Base-by-base conservation (phyloP, 495 filamentous ascomycete species). In the Talaromyces trachyspermus region DNA sequence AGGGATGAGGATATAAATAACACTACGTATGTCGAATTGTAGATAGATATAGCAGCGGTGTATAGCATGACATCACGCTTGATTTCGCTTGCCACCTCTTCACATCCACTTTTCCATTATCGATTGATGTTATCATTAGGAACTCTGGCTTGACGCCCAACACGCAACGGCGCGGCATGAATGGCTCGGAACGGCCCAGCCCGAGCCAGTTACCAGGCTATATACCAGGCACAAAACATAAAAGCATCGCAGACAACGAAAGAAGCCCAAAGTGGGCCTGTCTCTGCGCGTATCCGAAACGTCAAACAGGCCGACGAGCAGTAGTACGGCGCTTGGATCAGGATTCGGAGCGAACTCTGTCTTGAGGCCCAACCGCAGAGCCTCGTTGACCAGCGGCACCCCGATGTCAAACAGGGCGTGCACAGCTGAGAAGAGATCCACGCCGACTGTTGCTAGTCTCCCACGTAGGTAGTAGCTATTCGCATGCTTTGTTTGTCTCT, bases 181-280 rank as follows among this genome's bases (percentile, higher is more conserved):
- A 51, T 6, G 70, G 71, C n/a, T 46, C 44, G 44, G 44, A 18
- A 33, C 44, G 27, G 44, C 18, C 44, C 44, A 29, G 44, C 44
- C 44, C 44, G 44, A 46, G 44, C 44, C 44, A 42, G 20, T 8
- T 26, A n/a, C 39, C 19, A 25, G 4, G 8, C 5, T 20, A 19
- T 23, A 17, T 10, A 10, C 2, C 29, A n/a, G n/a, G n/a, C 32
- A 36, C 7, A 36, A 36, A 15, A 10, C 15, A 36, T 18, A 18
- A 18, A n/a, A n/a, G n/a, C n/a, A n/a, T n/a, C n/a, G n/a, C n/a
- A n/a, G n/a, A n/a, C n/a, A n/a, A n/a, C n/a, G n/a, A n/a, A n/a
- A n/a, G n/a, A 30, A 30, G 27, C 27, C 27, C 27, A 30, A 30
- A 30, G 27, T 30, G 27, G 27, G 27, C 6, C 27, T 30, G 27